These are phyloP conservation scores for Limonomyces culmigenus DNA, from an alignment of 1,284 basidiomycete genomes.

Conservation along the genomic window DNA sequence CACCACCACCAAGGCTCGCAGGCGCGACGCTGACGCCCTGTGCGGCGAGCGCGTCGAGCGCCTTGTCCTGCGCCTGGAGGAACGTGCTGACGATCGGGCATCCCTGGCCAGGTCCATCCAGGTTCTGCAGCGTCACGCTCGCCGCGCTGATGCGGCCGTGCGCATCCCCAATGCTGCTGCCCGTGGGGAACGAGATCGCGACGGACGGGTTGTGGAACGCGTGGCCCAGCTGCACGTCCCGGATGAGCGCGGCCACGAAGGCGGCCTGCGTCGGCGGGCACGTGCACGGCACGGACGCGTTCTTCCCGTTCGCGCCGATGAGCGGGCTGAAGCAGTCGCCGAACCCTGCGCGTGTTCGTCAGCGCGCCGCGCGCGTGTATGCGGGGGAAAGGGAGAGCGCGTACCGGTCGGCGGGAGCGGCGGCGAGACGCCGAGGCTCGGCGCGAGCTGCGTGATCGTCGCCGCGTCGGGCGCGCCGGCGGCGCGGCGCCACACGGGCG, in stretches of 20 bases:
- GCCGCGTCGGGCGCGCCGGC: background rate
- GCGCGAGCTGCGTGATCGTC: background rate
- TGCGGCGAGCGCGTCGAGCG: background rate
- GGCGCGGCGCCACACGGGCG: background rate
- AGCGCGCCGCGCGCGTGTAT: background rate
- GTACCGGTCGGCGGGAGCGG: background rate
- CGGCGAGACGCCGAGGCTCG: background rate
- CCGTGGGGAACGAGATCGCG: conserved; percentile 10
- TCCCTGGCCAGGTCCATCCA: conserved; percentile 20
- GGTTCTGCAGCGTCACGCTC: conserved; percentile 18
- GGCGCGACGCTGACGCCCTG: conserved; percentile 3
- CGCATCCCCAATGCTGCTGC: conserved; percentile 7
- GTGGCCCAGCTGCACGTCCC: conserved; percentile 12
- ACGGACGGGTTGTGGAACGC: conserved; percentile 10
- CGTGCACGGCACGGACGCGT: background rate
- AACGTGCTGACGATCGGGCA: conserved; percentile 22
- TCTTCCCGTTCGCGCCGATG: background rate
- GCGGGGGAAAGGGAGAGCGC: background rate
- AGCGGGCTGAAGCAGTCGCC: background rate
- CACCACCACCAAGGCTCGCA: background rate
- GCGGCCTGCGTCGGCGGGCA: background rate
- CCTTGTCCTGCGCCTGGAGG: conserved; percentile 7
- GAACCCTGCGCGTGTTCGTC: no score
- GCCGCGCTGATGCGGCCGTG: conserved; percentile 7
- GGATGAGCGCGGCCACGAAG: conserved; percentile 6